phyloP scores from a whole-genome alignment of 1,284 basidiomycete genomes.

The Naganishia liquefaciens region DNA sequence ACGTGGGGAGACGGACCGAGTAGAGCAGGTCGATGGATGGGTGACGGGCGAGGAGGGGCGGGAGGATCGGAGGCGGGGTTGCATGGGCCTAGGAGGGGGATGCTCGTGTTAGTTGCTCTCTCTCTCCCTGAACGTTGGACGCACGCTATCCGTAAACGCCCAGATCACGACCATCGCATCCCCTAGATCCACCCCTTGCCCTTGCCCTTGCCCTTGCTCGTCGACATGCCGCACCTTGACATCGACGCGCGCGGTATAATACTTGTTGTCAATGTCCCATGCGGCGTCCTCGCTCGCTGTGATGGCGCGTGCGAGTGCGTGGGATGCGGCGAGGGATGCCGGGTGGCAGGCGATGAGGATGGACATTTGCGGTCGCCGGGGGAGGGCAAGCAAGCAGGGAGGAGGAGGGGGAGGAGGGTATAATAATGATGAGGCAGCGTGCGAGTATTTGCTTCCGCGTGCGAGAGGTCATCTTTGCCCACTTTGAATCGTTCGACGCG shows the following conservation, averaged over 20 bases:
- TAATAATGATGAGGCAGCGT: too few relatives aligned
- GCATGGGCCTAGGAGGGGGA: not conserved
- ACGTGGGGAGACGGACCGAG: not conserved
- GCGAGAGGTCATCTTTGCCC: too few relatives aligned
- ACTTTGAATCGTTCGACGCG: too few relatives aligned
- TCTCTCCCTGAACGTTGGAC: too few relatives aligned
- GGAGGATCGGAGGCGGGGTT: not conserved
- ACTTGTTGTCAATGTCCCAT: conserved; percentile 5
- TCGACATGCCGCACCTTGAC: conserved; percentile 43
- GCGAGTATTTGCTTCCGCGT: too few relatives aligned
- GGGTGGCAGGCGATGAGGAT: conserved; percentile 43
- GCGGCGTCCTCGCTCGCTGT: conserved; percentile 15
- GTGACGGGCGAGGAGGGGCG: not conserved
- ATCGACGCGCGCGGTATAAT: not conserved
- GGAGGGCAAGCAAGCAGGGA: conserved; percentile 35
- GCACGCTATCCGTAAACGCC: not conserved
- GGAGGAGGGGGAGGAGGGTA: conserved; percentile 37
- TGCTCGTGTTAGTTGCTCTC: too few relatives aligned
- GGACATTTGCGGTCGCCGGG: conserved; percentile 27
- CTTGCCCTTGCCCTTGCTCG: not conserved
- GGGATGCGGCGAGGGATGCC: conserved; percentile 45
- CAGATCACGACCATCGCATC: not conserved
- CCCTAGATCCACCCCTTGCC: not conserved
- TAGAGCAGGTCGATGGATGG: not conserved
- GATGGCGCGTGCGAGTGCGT: conserved; percentile 35